Conservation (phyloP, 306 rosid species). For the Malus asiatica region DNA sequence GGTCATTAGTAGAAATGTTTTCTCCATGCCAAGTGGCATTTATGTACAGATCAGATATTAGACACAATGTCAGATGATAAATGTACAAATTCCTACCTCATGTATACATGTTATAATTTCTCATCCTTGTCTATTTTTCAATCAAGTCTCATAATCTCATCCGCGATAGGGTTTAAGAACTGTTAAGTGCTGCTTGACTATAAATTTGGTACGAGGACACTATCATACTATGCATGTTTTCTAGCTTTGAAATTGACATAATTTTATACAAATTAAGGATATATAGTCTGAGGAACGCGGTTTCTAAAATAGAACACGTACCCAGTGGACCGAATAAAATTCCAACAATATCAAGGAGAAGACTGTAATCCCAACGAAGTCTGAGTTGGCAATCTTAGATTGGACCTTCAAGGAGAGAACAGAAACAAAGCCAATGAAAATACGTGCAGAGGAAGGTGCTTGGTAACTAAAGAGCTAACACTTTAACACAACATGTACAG, state of each 20-base stretch:
- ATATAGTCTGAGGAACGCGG: neutral
- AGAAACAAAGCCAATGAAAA: neutral
- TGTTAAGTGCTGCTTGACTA: no score
- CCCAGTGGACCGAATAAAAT: neutral
- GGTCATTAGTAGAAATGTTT: no score
- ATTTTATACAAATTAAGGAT: neutral
- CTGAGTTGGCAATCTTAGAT: neutral
- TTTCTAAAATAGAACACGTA: neutral
- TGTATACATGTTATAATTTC: neutral
- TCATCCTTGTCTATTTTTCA: neutral
- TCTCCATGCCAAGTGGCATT: no score
- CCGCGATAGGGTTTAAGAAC: neutral
- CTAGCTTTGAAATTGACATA: neutral
- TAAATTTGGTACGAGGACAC: neutral
- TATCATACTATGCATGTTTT: neutral
- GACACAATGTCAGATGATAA: no score
- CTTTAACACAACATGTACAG: neutral
- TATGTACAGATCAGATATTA: no score
- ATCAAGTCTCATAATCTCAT: neutral
- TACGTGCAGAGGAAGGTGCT: neutral
- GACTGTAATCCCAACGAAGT: conserved; percentile 1
- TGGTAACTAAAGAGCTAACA: neutral
- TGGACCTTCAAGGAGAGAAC: neutral
- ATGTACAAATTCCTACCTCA: neutral
- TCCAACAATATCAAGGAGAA: neutral